Base-by-base conservation (phyloP, 2,329 filamentous ascomycete species). In the Trichophyton mentagrophytes region DNA sequence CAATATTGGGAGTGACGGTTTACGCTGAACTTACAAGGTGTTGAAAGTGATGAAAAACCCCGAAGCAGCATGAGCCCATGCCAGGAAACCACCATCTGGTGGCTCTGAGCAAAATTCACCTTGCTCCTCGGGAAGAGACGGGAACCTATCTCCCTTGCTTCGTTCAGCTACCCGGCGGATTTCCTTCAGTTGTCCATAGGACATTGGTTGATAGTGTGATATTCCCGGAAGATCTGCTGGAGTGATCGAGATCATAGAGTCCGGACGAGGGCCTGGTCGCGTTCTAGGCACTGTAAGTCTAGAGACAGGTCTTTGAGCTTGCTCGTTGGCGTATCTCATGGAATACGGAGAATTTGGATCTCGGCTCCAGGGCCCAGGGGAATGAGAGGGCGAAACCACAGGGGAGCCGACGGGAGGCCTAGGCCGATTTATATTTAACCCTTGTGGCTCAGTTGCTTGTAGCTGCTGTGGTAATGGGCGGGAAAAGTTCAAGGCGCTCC, bases 51-150 rank as follows among this genome's bases (percentile, higher is more conserved):
- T 59, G 47, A 71, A 58, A 53, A 69, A 68, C 9, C 65, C 65
- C 0, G 66, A 66, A 25, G 70, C 49, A 3, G 69, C 70, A 57
- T 70, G 65, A 3, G 66, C 53, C 71, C 71, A 74, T n/a, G 72
- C 71, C 40, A 59, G 30, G n/a, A 61, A 57, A 0, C 71, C 71
- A 5, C 69, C 69, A 63, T 72, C 65, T 15, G 69, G 69, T 11
- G 68, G 69, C n/a, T 65, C 63, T 27, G 58, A 13, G 15, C 33
- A 30, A n/a, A 57, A 57, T 20, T 64, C 58, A 57, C 20, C 57
- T 33, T 51, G 49, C 8, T 40, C 44, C 49, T 51, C 44, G 15
- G 55, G n/a, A 9, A 38, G 3, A 4, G 38, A 36, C 22, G 60
- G 62, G 15, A 42, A 8, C 22, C 22, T 51, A 13, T 53, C 17